These are phyloP conservation scores for Chrysanthemum lavandulifolium DNA, from an alignment of 129 eudicot genomes.

Conservation along the genomic window DNA sequence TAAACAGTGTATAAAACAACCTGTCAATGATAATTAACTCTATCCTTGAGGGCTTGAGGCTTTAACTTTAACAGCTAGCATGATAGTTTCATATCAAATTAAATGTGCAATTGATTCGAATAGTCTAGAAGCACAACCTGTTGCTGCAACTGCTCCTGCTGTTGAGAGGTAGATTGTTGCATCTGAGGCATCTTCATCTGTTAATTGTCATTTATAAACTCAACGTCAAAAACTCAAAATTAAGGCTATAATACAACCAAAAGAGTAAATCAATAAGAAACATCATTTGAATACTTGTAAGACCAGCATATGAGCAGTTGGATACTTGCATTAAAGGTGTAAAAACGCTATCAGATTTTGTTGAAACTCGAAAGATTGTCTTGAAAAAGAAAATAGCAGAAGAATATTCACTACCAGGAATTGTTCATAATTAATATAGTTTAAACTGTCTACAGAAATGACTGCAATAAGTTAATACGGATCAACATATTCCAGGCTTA, in stretches of 20 bases:
- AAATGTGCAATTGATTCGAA: slow-evolving; percentile 4
- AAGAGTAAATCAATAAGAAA: background rate
- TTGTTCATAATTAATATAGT: background rate
- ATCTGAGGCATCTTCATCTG: slow-evolving; percentile 75
- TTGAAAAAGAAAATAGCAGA: background rate
- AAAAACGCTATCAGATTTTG: background rate
- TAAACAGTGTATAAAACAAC: background rate
- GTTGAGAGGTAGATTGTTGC: slow-evolving; percentile 76
- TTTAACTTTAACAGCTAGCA: background rate
- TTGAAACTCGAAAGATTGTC: background rate
- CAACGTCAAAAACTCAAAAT: background rate
- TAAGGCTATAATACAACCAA: slow-evolving; percentile 4
- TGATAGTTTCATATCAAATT: background rate
- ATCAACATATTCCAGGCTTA: background rate
- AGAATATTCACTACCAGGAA: background rate
- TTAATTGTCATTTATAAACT: slow-evolving; percentile 1
- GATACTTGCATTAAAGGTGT: background rate
- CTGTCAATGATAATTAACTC: background rate
- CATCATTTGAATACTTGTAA: background rate
- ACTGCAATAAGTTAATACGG: background rate
- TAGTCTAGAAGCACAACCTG: slow-evolving; percentile 42
- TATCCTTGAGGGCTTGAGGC: background rate
- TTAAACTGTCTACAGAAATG: background rate
- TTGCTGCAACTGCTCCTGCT: slow-evolving; percentile 79
- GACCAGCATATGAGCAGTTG: background rate